Evolutionary conservation across 2,329 filamentous ascomycete species (phyloP).

Genomic region (Neonectria sp.): DNA sequence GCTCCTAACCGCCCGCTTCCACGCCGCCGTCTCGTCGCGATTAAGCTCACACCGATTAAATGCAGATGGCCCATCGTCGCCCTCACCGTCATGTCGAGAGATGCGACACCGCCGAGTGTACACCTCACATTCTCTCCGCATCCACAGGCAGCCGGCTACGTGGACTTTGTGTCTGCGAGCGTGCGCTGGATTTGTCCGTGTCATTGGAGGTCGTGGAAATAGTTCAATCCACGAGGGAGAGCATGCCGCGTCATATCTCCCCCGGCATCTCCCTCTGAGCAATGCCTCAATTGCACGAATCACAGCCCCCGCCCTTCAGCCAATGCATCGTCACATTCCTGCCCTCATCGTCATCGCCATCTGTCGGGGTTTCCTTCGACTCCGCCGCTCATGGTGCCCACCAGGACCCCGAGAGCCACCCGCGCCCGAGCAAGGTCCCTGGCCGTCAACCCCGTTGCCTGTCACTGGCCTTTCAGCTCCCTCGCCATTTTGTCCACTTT

Average conservation of each 20-base stretch:
- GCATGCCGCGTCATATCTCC: constrained; percentile 25
- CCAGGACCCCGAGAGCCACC: constrained; percentile 4
- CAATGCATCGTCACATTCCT: constrained; percentile 22
- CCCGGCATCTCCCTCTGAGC: constrained; percentile 20
- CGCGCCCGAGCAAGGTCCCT: constrained; percentile 11
- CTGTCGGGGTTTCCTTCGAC: constrained; percentile 2
- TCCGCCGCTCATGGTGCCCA: background rate
- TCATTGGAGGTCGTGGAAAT: constrained; percentile 3
- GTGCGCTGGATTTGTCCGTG: constrained; percentile 18
- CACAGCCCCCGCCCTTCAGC: constrained; percentile 19
- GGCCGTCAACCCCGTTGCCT: background rate
- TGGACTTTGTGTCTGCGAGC: constrained; percentile 10
- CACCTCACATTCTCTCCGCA: constrained; percentile 1
- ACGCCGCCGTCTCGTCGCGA: background rate
- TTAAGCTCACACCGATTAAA: background rate
- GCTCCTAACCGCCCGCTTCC: constrained; percentile 14
- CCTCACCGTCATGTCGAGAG: constrained; percentile 3
- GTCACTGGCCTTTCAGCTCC: background rate
- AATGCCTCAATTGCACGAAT: constrained; percentile 25
- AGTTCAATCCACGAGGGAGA: constrained; percentile 4
- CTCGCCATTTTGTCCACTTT: constrained; percentile 2
- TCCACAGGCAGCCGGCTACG: constrained; percentile 12
- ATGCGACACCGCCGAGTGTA: background rate
- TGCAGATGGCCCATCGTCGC: background rate
- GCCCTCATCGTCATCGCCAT: constrained; percentile 8